Conservation (phyloP, 1,139 yeast species). For the Scheffersomyces cryptocercus region DNA sequence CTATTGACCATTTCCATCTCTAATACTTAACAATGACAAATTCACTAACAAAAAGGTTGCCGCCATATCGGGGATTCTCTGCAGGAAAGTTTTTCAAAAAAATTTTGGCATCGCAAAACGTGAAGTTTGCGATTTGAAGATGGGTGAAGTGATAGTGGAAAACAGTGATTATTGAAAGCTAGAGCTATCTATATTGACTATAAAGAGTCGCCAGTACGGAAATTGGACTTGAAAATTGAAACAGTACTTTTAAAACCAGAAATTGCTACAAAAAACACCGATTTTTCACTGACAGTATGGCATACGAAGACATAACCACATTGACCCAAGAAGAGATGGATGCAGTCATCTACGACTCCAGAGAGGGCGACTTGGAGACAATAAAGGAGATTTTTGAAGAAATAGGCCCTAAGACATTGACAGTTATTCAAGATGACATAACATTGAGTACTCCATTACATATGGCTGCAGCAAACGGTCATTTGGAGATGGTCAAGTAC, state of each 20-base stretch:
- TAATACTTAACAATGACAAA: too few relatives aligned
- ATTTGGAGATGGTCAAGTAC: slow-evolving; percentile 64
- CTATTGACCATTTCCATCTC: too few relatives aligned
- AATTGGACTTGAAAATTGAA: too few relatives aligned
- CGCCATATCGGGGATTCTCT: too few relatives aligned
- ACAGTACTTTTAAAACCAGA: background rate
- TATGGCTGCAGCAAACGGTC: slow-evolving; percentile 96
- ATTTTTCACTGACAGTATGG: background rate
- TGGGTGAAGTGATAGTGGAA: too few relatives aligned
- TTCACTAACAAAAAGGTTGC: too few relatives aligned
- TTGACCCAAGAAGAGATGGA: slow-evolving; percentile 78
- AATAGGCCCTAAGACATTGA: slow-evolving; percentile 51
- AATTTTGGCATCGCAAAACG: background rate
- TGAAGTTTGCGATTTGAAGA: too few relatives aligned
- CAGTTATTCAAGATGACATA: slow-evolving; percentile 59
- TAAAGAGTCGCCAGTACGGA: too few relatives aligned
- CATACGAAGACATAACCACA: slow-evolving; percentile 11
- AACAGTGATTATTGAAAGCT: too few relatives aligned
- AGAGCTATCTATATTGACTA: too few relatives aligned
- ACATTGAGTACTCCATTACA: slow-evolving; percentile 80
- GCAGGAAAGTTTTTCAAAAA: background rate
- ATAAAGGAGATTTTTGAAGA: slow-evolving; percentile 67
- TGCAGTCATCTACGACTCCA: slow-evolving; percentile 76
- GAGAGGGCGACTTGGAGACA: slow-evolving; percentile 82
- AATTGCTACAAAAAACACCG: too few relatives aligned